Evolutionary conservation across 441 rosid genomes (phyloP), one percentile per base, ranked within the genome.

Genomic region (Brassica hybrid): DNA sequence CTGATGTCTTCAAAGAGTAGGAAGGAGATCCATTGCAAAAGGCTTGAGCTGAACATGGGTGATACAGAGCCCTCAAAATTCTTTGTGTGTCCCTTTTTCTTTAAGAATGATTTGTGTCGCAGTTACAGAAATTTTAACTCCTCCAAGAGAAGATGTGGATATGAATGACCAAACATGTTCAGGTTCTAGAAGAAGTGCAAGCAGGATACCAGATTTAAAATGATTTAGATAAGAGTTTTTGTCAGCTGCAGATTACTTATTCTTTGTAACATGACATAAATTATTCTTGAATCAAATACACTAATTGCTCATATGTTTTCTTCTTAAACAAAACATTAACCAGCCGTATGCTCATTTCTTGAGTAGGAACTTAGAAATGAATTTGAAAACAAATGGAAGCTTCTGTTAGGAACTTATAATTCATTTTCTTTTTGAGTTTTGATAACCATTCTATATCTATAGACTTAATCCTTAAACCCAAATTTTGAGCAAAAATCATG

Each of bases 381-480:
- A 54, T 16, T 17, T 54, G 21, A 54, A 0, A 54, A 54, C 58
- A 16, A 54, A 54, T 54, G 58, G 21, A 54, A 54, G 21, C 10
- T 54, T 54, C 58, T 54, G 21, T 7, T 54, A 54, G 7, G 19
- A 16, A 54, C 58, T 54, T 54, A 54, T 16, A 54, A 54, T 7
- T 54, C 58, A 16, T 54, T 16, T 16, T 52, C 58, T 3, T 52
- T 50, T 52, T 52, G 58, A 3, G 19, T 52, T 14, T 52, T 52
- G 19, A 52, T 52, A 52, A 7, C 18, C 56, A 0, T 50, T 50
- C 14, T 50, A 50, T 50, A 12, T 43, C 13, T 45, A 50, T 50
- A 50, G 57, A 59, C n/a, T 59, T 61, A n/a, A 62, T 14, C 43
- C n/a, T 64, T 65, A 41, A 67, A 13, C 34, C 18, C 57, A 67